A percentile compares a stretch with the other conserved stretches of the same genome.
Evolutionary conservation across 345 rosid species (phyloP).

Genomic region (Ailanthus altissimus): DNA sequence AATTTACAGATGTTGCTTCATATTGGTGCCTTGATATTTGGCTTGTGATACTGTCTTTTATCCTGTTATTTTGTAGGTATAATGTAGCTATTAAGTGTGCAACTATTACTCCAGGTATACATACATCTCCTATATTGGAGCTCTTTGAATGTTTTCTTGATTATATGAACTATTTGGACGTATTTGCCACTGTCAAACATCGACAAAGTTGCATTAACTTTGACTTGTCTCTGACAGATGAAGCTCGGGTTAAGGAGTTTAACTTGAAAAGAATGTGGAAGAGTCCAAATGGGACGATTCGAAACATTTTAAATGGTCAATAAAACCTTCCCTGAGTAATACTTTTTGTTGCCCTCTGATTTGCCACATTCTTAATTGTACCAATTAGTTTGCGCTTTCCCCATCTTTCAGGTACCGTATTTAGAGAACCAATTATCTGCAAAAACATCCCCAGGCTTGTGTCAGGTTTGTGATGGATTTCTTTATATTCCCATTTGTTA

Average conservation of each 20-base stretch:
- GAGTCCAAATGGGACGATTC: constrained; percentile 94
- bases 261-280: constrained; percentile 85
- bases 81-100: constrained; percentile 71
- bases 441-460: constrained; percentile 77
- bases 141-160: not conserved
- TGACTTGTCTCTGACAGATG: constrained; percentile 50
- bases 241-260: constrained; percentile 82
- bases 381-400: not conserved
- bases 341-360: not conserved
- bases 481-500: not conserved
- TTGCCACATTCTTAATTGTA: constrained; percentile 2
- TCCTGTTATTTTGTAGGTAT: constrained; percentile 36
- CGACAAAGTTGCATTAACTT: constrained; percentile 3
- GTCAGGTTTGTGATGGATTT: constrained; percentile 51
- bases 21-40: not conserved
- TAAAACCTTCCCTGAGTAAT: constrained; percentile 7
- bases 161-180: not conserved
- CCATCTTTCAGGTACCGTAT: constrained; percentile 77
- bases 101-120: constrained; percentile 67
- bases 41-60: not conserved
- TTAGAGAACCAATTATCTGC: constrained; percentile 91
- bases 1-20: not conserved
- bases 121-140: constrained; percentile 16
- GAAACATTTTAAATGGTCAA: constrained; percentile 88
- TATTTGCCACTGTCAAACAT: not conserved